Percentiles rank a stretch among this genome's conserved stretches.
Evolutionary conservation across 2,329 filamentous ascomycete genomes (phyloP).

Genomic region (Fusarium stilboides): DNA sequence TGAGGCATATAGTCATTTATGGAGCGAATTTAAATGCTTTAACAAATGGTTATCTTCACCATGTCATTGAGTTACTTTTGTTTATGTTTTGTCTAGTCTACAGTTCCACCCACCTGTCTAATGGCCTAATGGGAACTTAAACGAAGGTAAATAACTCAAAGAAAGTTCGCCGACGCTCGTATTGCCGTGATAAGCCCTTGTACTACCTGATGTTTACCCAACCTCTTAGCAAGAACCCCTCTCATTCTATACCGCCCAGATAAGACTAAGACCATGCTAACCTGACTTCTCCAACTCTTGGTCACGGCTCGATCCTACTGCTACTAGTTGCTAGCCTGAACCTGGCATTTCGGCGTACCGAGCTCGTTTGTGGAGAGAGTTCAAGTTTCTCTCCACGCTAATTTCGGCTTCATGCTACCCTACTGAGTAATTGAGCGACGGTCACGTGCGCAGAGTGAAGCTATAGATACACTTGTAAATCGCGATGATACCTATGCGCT

Average conservation of each 20-base stretch:
- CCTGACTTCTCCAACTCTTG: neutral
- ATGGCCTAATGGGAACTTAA: neutral
- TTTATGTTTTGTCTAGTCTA: neutral
- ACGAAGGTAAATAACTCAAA: neutral
- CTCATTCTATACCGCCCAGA: neutral
- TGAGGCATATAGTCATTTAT: slow-evolving; percentile 3
- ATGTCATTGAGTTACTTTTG: neutral
- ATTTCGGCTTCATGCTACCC: slow-evolving; percentile 27
- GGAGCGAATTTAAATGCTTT: neutral
- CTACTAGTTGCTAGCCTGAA: slow-evolving; percentile 5
- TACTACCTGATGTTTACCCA: neutral
- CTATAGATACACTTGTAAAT: slow-evolving; percentile 26
- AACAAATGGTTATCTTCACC: neutral
- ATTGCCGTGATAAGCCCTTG: neutral
- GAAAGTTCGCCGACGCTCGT: slow-evolving; percentile 5
- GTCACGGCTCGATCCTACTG: neutral
- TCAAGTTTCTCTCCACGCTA: slow-evolving; percentile 6
- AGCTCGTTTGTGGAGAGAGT: slow-evolving; percentile 5
- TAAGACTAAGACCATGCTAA: neutral
- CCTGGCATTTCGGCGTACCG: neutral
- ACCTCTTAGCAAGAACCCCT: neutral
- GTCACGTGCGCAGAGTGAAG: slow-evolving; percentile 30
- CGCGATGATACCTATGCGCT: neutral
- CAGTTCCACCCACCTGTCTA: neutral
- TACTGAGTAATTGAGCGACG: slow-evolving; percentile 33